Percentiles rank a stretch among this genome's conserved stretches.
These are phyloP conservation scores for Penicillium arizonense DNA, from an alignment of 495 filamentous ascomycete species.

Conservation along the genomic window DNA sequence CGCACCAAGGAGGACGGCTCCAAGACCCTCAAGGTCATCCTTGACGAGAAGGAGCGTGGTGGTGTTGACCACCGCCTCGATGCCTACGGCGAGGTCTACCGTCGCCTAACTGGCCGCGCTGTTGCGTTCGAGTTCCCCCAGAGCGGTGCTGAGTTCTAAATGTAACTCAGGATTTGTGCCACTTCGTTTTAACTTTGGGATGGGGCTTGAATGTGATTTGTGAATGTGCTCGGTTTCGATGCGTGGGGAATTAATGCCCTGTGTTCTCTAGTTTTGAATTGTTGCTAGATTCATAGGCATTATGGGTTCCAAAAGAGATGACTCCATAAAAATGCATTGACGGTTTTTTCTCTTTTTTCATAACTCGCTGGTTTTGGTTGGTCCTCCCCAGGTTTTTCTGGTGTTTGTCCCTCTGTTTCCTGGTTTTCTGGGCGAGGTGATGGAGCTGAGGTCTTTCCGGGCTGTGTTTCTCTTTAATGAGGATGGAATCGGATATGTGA, in stretches of 20 bases:
- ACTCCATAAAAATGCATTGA: conserved; percentile 34
- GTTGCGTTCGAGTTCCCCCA: conserved; percentile 98
- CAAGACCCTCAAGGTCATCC: conserved; percentile 96
- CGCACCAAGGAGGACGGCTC: conserved; percentile 95
- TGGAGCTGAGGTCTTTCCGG: conserved; percentile 25
- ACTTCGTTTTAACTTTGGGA: conserved; percentile 10
- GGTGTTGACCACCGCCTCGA: conserved; percentile 98
- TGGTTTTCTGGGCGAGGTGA: conserved; percentile 16
- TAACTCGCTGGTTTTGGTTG: neutral
- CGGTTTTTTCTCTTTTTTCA: conserved; percentile 30
- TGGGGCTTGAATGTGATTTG: conserved; percentile 3
- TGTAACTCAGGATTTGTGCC: conserved; percentile 7
- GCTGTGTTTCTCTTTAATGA: conserved; percentile 30
- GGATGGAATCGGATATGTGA: conserved; percentile 33
- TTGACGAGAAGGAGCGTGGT: conserved; percentile 99
- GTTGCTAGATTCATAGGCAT: conserved; percentile 33
- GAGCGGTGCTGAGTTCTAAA: conserved; percentile 78
- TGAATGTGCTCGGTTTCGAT: conserved; percentile 18
- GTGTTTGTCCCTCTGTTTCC: conserved; percentile 12
- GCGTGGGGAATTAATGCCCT: conserved; percentile 21
- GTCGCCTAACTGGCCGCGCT: conserved; percentile 86
- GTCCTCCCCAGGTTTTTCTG: conserved; percentile 14
- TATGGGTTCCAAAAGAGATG: conserved; percentile 27
- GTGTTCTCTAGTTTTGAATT: conserved; percentile 27
- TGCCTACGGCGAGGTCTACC: conserved; percentile 98